Evolutionary conservation across 331 rosid genomes (phyloP), one percentile per base, ranked within the genome.

Genomic region (Malus hybrid): DNA sequence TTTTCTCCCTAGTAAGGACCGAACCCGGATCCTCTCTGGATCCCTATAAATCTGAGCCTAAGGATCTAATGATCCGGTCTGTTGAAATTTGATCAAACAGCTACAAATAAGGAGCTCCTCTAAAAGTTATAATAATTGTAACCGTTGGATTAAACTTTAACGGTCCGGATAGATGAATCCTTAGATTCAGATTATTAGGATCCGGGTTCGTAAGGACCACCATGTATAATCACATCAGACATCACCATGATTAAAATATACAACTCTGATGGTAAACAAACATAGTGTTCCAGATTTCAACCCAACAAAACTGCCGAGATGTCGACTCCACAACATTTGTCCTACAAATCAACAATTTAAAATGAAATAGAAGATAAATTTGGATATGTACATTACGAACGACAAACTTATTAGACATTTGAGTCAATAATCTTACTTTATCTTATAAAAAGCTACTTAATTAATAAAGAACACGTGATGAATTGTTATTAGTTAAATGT

Each of bases 221-320:
- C 6, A 19, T 42, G n/a, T 42, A 77, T 76, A 57, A 56, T 36
- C 76, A 71, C 29, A 6, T 33, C 66, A 28, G 28, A 12, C 20
- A 50, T 67, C 76, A 44, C 5, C 3, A 29, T 50, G 36, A 55
- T 5, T 1, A 54, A 74, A 27, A 62, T 28, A 56, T 69, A 65
- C 46, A 55, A 18, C 48, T n/a, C 60, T 55, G 7, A 64, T 69
- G 59, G 20, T 61, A 54, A 79, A 67, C 67, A 61, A 72, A 59
- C 27, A 48, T 64, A 69, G 39, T 73, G 54, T 15, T 27, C 5
- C 22, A 5, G 39, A 22, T 60, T 70, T 77, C 69, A 39, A 80
- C 65, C 71, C 65, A 48, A 65, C 67, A 46, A 69, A 77, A 77
- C 82, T 34, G 24, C 65, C 28, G 8, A 65, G 75, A 73, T 69